Evolutionary conservation across 2,329 filamentous ascomycete genomes (phyloP).

Genomic region (Neopestalotiopsis clavispora): DNA sequence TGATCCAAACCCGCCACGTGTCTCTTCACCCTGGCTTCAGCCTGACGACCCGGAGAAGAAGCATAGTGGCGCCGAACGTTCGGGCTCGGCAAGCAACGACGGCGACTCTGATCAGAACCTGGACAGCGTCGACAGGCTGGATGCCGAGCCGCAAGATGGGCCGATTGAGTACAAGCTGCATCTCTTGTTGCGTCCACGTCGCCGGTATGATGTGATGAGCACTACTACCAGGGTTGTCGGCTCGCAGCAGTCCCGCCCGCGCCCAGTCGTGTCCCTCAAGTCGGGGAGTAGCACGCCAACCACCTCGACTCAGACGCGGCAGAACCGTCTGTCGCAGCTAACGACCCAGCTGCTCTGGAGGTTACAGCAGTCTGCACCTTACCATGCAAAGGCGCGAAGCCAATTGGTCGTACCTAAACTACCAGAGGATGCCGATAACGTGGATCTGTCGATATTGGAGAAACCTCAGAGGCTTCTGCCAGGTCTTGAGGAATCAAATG

Average conservation of each 20-base stretch:
- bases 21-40: slow-evolving; percentile 87
- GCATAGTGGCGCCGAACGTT: slow-evolving; percentile 29
- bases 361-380: slow-evolving; percentile 90
- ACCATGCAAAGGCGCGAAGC: slow-evolving; percentile 80
- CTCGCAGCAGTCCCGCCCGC: slow-evolving; percentile 35
- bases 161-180: slow-evolving; percentile 98
- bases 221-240: slow-evolving; percentile 51
- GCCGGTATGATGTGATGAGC: slow-evolving; percentile 74
- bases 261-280: slow-evolving; percentile 33
- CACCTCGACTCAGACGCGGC: slow-evolving; percentile 71
- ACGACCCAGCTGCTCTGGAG: slow-evolving; percentile 96
- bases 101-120: slow-evolving; percentile 30
- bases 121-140: slow-evolving; percentile 65
- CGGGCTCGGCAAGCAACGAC: slow-evolving; percentile 39
- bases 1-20: slow-evolving; percentile 83
- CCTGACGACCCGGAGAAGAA: slow-evolving; percentile 51
- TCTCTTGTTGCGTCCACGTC: slow-evolving; percentile 78
- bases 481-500: slow-evolving; percentile 89
- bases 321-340: slow-evolving; percentile 85
- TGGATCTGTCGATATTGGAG: slow-evolving; percentile 44
- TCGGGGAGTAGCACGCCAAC: slow-evolving; percentile 26
- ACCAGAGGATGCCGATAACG: slow-evolving; percentile 64
- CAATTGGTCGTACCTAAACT: slow-evolving; percentile 77
- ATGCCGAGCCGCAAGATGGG: slow-evolving; percentile 90
- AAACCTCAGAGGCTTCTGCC: slow-evolving; percentile 66